Evolutionary conservation across 2,329 filamentous ascomycete genomes (phyloP).

Genomic region (Claviceps pusilla): DNA sequence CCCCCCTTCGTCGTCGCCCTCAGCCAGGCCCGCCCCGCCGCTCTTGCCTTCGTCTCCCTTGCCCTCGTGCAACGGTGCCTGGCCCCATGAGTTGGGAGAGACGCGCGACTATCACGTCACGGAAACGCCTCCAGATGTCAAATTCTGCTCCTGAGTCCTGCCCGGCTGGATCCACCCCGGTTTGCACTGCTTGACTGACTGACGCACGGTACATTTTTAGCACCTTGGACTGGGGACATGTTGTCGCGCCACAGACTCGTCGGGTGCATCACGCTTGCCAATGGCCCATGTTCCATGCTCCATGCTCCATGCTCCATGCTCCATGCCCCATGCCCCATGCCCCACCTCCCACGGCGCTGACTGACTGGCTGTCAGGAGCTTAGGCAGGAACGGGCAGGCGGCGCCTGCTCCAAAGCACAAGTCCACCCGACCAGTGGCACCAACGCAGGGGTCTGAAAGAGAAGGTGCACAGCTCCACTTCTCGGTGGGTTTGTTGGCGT

Average conservation of each 20-base stretch:
- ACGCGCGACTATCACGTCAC: not conserved
- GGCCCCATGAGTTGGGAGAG: not conserved
- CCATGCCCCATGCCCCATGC: too few species aligned
- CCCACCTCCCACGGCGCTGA: too few species aligned
- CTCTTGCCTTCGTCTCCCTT: not conserved
- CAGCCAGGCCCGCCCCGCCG: too few species aligned
- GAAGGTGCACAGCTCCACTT: not conserved
- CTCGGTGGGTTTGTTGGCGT: not conserved
- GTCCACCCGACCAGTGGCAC: not conserved
- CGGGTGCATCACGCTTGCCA: not conserved
- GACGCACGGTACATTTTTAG: conserved; percentile 2
- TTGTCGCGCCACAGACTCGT: not conserved
- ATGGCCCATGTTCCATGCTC: not conserved
- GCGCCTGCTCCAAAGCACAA: too few species aligned
- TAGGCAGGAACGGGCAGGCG: not conserved
- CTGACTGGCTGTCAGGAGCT: not conserved
- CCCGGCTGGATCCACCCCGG: not conserved
- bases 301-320: too few species aligned
- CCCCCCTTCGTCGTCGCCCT: conserved; percentile 1
- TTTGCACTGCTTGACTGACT: not conserved
- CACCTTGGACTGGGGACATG: not conserved
- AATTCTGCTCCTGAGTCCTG: not conserved
- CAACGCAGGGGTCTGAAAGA: not conserved
- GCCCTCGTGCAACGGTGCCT: conserved; percentile 1
- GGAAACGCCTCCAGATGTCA: not conserved